Conservation (phyloP, 106 monocot genomes). For the Phalaenopsis aphrodite region DNA sequence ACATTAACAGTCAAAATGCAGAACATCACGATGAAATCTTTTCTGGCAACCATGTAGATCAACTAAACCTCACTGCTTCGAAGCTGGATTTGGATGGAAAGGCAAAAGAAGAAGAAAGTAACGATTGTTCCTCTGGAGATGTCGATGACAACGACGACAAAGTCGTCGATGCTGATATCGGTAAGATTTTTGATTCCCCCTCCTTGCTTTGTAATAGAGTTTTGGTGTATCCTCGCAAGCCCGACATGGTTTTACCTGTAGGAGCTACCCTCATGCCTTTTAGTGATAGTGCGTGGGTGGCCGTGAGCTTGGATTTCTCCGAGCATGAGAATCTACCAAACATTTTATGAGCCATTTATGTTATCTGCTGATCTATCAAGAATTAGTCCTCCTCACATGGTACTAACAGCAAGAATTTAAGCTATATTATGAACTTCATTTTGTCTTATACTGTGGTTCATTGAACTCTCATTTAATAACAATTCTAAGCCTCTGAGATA, state of each 20-base stretch:
- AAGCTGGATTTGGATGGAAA: background rate
- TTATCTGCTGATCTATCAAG: no score
- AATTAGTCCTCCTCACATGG: no score
- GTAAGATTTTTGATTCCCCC: background rate
- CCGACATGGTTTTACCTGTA: slow-evolving; percentile 34
- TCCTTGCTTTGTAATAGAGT: slow-evolving; percentile 34
- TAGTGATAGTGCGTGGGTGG: slow-evolving; percentile 68
- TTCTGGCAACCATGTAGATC: background rate
- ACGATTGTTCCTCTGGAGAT: background rate
- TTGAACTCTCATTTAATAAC: no score
- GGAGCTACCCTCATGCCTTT: slow-evolving; percentile 47
- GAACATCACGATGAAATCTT: background rate
- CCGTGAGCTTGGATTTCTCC: slow-evolving; percentile 35
- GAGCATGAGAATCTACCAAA: slow-evolving; percentile 6
- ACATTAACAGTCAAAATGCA: background rate
- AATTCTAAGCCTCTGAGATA: no score
- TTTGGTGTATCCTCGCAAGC: slow-evolving; percentile 35
- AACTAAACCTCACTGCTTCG: background rate
- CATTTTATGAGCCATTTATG: background rate
- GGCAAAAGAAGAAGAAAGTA: background rate
- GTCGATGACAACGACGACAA: background rate
- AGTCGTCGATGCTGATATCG: background rate
- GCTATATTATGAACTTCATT: no score
- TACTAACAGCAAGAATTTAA: no score
- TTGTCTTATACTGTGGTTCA: no score